phyloP scores from a whole-genome alignment of 495 filamentous ascomycete genomes.

The Penicillium macrosclerotiorum region DNA sequence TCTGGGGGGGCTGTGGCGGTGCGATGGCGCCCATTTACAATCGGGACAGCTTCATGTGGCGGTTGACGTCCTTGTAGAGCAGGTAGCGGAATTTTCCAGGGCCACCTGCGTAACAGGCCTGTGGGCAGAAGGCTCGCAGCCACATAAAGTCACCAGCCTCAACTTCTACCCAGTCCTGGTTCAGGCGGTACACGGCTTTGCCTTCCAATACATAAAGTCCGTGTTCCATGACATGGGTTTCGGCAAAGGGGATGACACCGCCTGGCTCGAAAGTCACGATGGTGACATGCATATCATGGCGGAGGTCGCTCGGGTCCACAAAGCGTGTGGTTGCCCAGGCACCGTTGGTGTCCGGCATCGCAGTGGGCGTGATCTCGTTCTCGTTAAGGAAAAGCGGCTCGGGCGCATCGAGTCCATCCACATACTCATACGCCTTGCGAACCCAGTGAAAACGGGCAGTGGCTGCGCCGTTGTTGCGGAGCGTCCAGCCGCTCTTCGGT shows the following conservation, averaged over 20 bases:
- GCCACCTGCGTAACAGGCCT: constrained; percentile 32
- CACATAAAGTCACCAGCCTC: constrained; percentile 34
- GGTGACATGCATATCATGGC: constrained; percentile 30
- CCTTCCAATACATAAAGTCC: constrained; percentile 28
- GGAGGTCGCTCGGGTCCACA: constrained; percentile 24
- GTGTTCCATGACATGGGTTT: constrained; percentile 30
- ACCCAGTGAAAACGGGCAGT: constrained; percentile 30
- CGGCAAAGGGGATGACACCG: constrained; percentile 25
- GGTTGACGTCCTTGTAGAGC: constrained; percentile 32
- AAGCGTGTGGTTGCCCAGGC: constrained; percentile 27
- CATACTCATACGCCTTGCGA: constrained; percentile 24
- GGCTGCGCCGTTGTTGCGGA: constrained; percentile 16
- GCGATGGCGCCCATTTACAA: no score
- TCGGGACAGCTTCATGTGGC: constrained; percentile 29
- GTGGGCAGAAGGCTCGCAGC: constrained; percentile 31
- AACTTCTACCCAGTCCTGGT: constrained; percentile 33
- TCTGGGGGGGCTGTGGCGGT: no score
- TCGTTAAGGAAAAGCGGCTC: constrained; percentile 26
- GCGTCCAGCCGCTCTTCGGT: constrained; percentile 24
- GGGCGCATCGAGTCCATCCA: constrained; percentile 21
- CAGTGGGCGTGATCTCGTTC: constrained; percentile 21
- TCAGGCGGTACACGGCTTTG: constrained; percentile 29
- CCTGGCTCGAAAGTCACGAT: constrained; percentile 28
- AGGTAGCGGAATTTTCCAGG: constrained; percentile 32
- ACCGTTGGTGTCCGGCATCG: constrained; percentile 24